A percentile compares a stretch with the other conserved stretches of the same genome.
Conservation (phyloP, 768 basidiomycete species). For the Naematelia encephala region DNA sequence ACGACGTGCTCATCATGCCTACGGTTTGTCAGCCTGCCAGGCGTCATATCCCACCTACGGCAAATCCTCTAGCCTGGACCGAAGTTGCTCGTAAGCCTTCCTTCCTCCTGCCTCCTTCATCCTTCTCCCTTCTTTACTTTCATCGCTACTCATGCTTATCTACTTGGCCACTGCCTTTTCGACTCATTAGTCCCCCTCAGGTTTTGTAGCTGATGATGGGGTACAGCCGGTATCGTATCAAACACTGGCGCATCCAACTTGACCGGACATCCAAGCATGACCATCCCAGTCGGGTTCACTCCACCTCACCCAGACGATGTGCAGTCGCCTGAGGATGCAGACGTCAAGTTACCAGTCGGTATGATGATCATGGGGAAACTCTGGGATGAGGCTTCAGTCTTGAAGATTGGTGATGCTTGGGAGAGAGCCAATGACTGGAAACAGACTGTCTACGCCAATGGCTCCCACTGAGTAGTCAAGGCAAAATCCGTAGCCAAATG, state of each 20-base stretch:
- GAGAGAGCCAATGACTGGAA: constrained; percentile 17
- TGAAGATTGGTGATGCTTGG: constrained; percentile 29
- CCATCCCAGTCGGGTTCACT: constrained; percentile 54
- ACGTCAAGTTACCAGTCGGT: constrained; percentile 51
- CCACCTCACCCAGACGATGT: constrained; percentile 50
- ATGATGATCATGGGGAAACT: constrained; percentile 53
- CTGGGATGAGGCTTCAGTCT: constrained; percentile 35
- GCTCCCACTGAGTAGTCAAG: not conserved
- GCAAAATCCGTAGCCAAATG: not conserved
- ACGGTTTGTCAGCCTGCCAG: constrained; percentile 51
- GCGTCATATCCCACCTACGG: constrained; percentile 35
- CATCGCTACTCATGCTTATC: constrained; percentile 20
- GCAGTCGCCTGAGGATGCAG: constrained; percentile 6
- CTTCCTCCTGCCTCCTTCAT: not conserved
- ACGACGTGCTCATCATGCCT: constrained; percentile 52
- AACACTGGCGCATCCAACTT: constrained; percentile 39
- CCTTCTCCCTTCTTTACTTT: not conserved
- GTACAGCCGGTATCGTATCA: constrained; percentile 25
- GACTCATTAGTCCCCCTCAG: too few species aligned
- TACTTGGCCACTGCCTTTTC: constrained; percentile 23
- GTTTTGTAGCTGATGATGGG: too few species aligned
- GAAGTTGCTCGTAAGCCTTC: constrained; percentile 15
- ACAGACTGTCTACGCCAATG: not conserved
- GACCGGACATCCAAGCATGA: constrained; percentile 54
- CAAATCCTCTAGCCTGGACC: constrained; percentile 38